Percentiles rank a stretch among this genome's conserved stretches.
phyloP scores from a whole-genome alignment of 495 filamentous ascomycete genomes.

The Xylaria cubensis region DNA sequence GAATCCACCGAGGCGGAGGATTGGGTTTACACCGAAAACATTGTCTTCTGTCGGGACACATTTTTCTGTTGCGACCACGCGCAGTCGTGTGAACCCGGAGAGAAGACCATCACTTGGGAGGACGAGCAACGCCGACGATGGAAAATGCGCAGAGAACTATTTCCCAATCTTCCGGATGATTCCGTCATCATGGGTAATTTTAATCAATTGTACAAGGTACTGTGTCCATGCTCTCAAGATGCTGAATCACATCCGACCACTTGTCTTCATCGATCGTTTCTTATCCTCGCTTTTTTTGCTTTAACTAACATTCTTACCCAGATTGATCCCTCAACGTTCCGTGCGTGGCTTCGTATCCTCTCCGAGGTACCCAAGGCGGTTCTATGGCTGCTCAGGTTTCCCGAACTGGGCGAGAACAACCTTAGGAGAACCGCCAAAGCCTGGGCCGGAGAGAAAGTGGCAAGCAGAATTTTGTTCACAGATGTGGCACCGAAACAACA shows the following conservation, averaged over 20 bases:
- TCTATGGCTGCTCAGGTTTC: conserved; percentile 96
- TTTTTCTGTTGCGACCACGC: conserved; percentile 99
- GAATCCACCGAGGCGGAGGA: conserved; percentile 67
- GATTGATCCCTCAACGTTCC: conserved; percentile 98
- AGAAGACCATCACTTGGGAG: conserved; percentile 74
- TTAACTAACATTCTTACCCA: conserved; percentile 44
- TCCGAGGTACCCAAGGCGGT: conserved; percentile 85
- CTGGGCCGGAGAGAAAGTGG: conserved; percentile 88
- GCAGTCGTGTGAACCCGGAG: conserved; percentile 82
- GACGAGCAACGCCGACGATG: conserved; percentile 85
- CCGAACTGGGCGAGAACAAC: conserved; percentile 88
- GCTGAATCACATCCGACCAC: background rate
- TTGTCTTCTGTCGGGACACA: conserved; percentile 91
- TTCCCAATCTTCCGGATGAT: conserved; percentile 83
- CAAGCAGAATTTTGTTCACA: conserved; percentile 92
- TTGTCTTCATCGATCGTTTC: background rate
- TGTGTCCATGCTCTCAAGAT: background rate
- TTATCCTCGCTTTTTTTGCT: background rate
- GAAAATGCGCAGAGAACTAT: conserved; percentile 94
- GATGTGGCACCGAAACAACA: conserved; percentile 95
- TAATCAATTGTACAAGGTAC: conserved; percentile 98
- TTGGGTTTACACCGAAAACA: conserved; percentile 98
- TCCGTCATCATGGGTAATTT: conserved; percentile 96
- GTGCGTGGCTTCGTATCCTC: conserved; percentile 94
- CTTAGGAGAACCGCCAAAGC: conserved; percentile 76